These are phyloP conservation scores for Cadophora gregata DNA, from an alignment of 2,329 filamentous ascomycete genomes.

Conservation along the genomic window DNA sequence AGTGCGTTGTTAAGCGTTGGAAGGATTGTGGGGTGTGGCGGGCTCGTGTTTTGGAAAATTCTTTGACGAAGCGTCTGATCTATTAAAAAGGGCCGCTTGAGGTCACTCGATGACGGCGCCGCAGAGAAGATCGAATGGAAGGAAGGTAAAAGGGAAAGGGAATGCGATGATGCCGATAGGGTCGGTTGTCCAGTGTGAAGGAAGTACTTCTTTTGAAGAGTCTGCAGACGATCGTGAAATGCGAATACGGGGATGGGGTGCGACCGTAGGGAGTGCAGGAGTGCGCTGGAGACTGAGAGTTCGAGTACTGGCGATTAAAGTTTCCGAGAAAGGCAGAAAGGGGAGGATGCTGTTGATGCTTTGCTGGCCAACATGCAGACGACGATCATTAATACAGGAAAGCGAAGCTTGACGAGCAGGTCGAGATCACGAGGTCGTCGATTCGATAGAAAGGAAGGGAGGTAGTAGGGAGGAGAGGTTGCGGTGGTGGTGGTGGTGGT, in stretches of 20 bases:
- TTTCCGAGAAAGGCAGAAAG: conserved; percentile 19
- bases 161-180: conserved; percentile 38
- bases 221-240: conserved; percentile 23
- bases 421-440: conserved; percentile 14
- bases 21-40: conserved; percentile 34
- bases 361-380: conserved; percentile 31
- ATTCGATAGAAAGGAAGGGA: conserved; percentile 13
- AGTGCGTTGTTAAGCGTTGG: conserved; percentile 1
- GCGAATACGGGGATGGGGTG: conserved; percentile 17
- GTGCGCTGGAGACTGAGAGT: conserved; percentile 22
- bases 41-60: conserved; percentile 22
- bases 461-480: conserved; percentile 10
- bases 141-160: conserved; percentile 33
- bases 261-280: background rate
- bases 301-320: conserved; percentile 34
- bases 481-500: too few species aligned
- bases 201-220: conserved; percentile 26
- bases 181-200: conserved; percentile 43
- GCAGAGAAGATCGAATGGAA: conserved; percentile 34
- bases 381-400: conserved; percentile 36
- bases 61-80: conserved; percentile 30
- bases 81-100: conserved; percentile 34
- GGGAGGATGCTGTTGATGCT: conserved; percentile 7
- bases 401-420: conserved; percentile 18
- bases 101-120: conserved; percentile 37